phyloP scores from a whole-genome alignment of 164 flowering plant species.

The Warburgia ugandensis region DNA sequence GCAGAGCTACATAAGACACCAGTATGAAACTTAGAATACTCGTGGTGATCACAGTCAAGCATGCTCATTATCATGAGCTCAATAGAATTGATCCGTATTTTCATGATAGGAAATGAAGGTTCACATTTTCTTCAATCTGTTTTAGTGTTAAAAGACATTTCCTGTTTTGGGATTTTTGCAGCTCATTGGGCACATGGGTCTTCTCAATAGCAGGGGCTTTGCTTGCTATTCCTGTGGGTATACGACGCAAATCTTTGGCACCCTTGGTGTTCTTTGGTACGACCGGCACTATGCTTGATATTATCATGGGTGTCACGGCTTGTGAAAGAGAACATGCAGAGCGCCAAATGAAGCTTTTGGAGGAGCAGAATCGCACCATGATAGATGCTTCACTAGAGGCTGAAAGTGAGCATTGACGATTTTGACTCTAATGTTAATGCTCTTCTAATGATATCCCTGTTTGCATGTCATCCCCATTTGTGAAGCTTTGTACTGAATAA shows the following conservation, averaged over 20 bases:
- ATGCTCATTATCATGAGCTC: not conserved
- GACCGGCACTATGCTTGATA: slow-evolving; percentile 97
- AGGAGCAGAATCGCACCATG: slow-evolving; percentile 44
- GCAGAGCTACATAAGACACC: not conserved
- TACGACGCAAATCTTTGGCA: slow-evolving; percentile 75
- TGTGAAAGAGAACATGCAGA: slow-evolving; percentile 98
- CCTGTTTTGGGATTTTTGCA: slow-evolving; percentile 23
- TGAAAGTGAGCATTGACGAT: slow-evolving; percentile 1
- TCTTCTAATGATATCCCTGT: not conserved
- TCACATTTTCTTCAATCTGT: not conserved
- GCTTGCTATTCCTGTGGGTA: slow-evolving; percentile 92
- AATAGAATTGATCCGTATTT: not conserved
- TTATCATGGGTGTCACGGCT: slow-evolving; percentile 77
- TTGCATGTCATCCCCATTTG: too few relatives aligned
- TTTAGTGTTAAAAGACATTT: not conserved
- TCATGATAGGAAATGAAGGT: not conserved
- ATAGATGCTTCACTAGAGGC: slow-evolving; percentile 21
- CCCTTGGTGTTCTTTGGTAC: slow-evolving; percentile 98
- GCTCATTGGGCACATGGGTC: slow-evolving; percentile 96
- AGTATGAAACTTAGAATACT: too few relatives aligned
- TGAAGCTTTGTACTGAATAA: too few relatives aligned
- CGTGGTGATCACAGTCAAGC: not conserved
- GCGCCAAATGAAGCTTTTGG: slow-evolving; percentile 78
- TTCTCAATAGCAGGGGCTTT: slow-evolving; percentile 94
- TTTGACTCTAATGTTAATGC: slow-evolving; percentile 3